A percentile compares a stretch with the other conserved stretches of the same genome.
These are phyloP conservation scores for Mucor piriformis DNA, from an alignment of 371 early-diverging fungal genomes.

Conservation along the genomic window DNA sequence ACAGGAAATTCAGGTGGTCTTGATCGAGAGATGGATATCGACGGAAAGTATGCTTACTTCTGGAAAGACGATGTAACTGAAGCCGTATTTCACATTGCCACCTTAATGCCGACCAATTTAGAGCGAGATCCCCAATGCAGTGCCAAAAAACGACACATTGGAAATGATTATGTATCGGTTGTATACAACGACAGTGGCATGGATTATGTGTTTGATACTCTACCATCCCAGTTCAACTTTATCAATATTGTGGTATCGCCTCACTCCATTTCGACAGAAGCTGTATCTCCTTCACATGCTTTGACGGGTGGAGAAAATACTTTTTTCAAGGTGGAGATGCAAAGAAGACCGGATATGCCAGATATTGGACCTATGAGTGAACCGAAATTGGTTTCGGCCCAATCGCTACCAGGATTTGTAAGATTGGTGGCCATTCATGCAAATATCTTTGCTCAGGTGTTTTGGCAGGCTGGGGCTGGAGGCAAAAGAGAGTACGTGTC, in stretches of 20 bases:
- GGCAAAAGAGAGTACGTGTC: slow-evolving; percentile 72
- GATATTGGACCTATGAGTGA: slow-evolving; percentile 81
- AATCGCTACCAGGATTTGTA: slow-evolving; percentile 78
- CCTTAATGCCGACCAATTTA: slow-evolving; percentile 88
- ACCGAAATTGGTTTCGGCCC: slow-evolving; percentile 81
- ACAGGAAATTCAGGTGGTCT: slow-evolving; percentile 84
- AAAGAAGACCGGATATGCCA: slow-evolving; percentile 81
- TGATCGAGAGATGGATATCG: slow-evolving; percentile 81
- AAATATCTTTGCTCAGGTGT: slow-evolving; percentile 90
- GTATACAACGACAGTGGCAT: slow-evolving; percentile 90
- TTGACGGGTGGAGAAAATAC: slow-evolving; percentile 44
- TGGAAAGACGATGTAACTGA: slow-evolving; percentile 88
- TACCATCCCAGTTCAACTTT: slow-evolving; percentile 94
- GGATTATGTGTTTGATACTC: slow-evolving; percentile 84
- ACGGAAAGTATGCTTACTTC: slow-evolving; percentile 84
- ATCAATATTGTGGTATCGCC: slow-evolving; percentile 88
- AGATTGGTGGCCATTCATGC: slow-evolving; percentile 87
- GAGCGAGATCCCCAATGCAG: slow-evolving; percentile 75
- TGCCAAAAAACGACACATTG: slow-evolving; percentile 93
- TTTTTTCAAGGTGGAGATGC: slow-evolving; percentile 69
- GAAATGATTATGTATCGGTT: slow-evolving; percentile 93
- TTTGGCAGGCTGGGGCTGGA: slow-evolving; percentile 52
- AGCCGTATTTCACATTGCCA: slow-evolving; percentile 90
- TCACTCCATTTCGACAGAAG: slow-evolving; percentile 56
- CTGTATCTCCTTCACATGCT: slow-evolving; percentile 31